A percentile compares a stretch with the other conserved stretches of the same genome.
Conservation (phyloP, 2,329 filamentous ascomycete species). For the Plenodomus tracheiphilus region DNA sequence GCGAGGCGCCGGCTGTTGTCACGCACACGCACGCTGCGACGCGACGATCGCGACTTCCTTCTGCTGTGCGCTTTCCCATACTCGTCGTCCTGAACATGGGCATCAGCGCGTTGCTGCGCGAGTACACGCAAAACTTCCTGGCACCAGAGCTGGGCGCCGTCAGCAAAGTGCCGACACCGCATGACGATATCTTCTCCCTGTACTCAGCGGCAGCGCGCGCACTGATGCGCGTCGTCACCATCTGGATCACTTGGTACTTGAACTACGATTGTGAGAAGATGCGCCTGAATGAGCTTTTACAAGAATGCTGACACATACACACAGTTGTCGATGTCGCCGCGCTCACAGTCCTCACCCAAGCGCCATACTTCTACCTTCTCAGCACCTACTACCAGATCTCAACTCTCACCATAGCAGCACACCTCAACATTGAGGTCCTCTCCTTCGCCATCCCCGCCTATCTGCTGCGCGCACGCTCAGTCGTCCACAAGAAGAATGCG, state of each 20-base stretch:
- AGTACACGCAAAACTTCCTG: constrained; percentile 62
- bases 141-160: constrained; percentile 68
- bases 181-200: constrained; percentile 58
- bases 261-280: constrained; percentile 68
- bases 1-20: constrained; percentile 31
- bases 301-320: constrained; percentile 5
- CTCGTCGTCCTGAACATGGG: constrained; percentile 60
- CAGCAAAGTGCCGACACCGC: constrained; percentile 61
- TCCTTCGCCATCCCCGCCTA: constrained; percentile 74
- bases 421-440: constrained; percentile 68
- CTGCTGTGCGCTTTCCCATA: constrained; percentile 46
- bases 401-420: constrained; percentile 61
- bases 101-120: constrained; percentile 67
- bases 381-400: constrained; percentile 75
- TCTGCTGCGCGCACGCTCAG: constrained; percentile 70
- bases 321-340: constrained; percentile 47
- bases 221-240: constrained; percentile 64
- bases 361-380: constrained; percentile 76
- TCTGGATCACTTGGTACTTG: constrained; percentile 73
- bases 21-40: constrained; percentile 23
- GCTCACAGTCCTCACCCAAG: constrained; percentile 66
- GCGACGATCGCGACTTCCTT: constrained; percentile 38
- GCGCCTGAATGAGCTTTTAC: neutral
- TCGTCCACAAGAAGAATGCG: constrained; percentile 62
- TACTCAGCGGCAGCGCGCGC: constrained; percentile 55